A percentile compares a stretch with the other conserved stretches of the same genome.
phyloP scores from a whole-genome alignment of 345 rosid species.

The Theobroma cacao region DNA sequence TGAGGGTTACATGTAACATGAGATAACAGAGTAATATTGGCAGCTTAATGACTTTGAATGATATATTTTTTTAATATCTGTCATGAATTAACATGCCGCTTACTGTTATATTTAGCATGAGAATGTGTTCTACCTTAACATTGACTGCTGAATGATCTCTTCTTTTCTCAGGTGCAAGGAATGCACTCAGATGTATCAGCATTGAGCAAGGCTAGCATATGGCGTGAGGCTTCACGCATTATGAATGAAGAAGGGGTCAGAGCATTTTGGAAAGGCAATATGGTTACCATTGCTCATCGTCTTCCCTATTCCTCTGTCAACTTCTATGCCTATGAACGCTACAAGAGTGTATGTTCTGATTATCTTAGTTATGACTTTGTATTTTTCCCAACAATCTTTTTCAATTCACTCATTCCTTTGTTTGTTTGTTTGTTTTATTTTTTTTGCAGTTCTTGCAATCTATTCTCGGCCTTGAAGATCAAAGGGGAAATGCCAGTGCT shows the following conservation, averaged over 20 bases:
- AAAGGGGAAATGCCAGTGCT: constrained; percentile 31
- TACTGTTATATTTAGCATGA: not conserved
- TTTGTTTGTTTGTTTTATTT: not conserved
- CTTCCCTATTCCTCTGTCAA: constrained; percentile 82
- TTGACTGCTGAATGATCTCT: constrained; percentile 6
- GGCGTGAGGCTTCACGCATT: constrained; percentile 84
- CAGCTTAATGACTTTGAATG: not conserved
- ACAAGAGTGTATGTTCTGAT: constrained; percentile 52
- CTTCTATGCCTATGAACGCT: constrained; percentile 79
- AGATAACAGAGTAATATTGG: not conserved
- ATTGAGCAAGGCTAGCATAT: constrained; percentile 58
- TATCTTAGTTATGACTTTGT: not conserved
- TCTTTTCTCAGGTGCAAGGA: constrained; percentile 76
- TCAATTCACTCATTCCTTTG: not conserved
- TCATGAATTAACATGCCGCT: not conserved
- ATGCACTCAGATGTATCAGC: constrained; percentile 79
- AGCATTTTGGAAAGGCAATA: constrained; percentile 97
- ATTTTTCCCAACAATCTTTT: not conserved
- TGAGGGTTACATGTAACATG: not conserved
- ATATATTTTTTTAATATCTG: not conserved
- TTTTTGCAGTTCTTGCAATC: constrained; percentile 62
- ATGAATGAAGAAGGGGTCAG: constrained; percentile 81
- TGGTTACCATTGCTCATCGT: constrained; percentile 90
- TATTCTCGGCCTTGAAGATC: constrained; percentile 33
- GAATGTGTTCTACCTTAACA: not conserved